Conservation (phyloP, 768 basidiomycete genomes). For the Sutorius australiensis region DNA sequence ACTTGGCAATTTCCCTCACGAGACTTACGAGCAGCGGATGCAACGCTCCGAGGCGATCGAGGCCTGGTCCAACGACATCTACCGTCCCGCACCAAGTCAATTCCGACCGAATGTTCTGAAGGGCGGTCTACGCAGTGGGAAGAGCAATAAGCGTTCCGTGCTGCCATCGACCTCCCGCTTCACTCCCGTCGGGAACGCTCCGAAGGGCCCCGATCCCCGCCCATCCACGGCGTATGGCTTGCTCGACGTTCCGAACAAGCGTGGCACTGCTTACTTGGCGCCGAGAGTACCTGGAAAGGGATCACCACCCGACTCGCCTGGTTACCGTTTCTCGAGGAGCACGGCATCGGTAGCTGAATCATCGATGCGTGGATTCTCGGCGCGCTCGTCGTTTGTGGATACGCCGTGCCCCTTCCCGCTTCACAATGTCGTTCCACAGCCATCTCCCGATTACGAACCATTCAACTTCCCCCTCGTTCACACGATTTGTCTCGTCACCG, state of each 20-base stretch:
- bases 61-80: slow-evolving; percentile 94
- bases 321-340: slow-evolving; percentile 72
- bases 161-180: slow-evolving; percentile 70
- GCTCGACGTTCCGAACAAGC: slow-evolving; percentile 63
- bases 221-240: slow-evolving; percentile 64
- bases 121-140: slow-evolving; percentile 52
- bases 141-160: slow-evolving; percentile 52
- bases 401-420: slow-evolving; percentile 92
- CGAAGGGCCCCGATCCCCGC: slow-evolving; percentile 49
- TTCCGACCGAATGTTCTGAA: slow-evolving; percentile 88
- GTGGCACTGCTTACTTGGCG: slow-evolving; percentile 49
- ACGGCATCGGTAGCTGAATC: slow-evolving; percentile 68
- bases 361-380: slow-evolving; percentile 25
- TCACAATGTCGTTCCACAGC: slow-evolving; percentile 86
- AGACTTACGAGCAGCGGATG: slow-evolving; percentile 91
- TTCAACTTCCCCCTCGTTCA: slow-evolving; percentile 95
- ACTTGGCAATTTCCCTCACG: slow-evolving; percentile 88
- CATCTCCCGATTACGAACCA: slow-evolving; percentile 85
- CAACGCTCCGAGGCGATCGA: slow-evolving; percentile 88
- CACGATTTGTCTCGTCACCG: slow-evolving; percentile 94
- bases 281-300: slow-evolving; percentile 42
- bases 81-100: slow-evolving; percentile 84
- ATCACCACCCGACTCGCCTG: slow-evolving; percentile 69
- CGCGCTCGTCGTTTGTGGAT: slow-evolving; percentile 55
- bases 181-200: slow-evolving; percentile 64